A percentile compares a stretch with the other conserved stretches of the same genome.
Conservation (phyloP, 768 basidiomycete genomes). For the Russula griseocarnosa region DNA sequence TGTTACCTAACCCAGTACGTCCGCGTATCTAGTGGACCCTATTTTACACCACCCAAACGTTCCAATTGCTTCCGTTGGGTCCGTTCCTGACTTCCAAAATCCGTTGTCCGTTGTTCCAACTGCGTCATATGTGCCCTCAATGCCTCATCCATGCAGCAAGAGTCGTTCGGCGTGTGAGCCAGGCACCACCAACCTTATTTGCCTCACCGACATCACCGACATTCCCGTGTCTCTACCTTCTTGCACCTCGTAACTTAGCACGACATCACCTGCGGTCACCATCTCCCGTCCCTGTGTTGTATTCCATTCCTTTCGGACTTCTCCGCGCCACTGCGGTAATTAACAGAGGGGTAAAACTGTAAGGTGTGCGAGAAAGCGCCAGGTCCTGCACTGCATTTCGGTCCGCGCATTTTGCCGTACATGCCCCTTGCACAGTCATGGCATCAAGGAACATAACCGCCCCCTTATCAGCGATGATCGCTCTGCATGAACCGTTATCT, state of each 20-base stretch:
- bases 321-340: slow-evolving; percentile 2
- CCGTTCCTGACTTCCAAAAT: background rate
- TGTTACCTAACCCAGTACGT: background rate
- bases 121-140: slow-evolving; percentile 21
- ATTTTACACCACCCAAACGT: background rate
- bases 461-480: background rate
- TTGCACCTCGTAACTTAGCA: background rate
- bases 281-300: background rate
- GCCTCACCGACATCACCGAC: background rate
- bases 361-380: background rate
- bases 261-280: background rate
- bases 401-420: background rate
- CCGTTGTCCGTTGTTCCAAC: too few species aligned
- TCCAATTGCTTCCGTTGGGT: background rate
- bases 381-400: slow-evolving; percentile 12
- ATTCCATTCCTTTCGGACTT: background rate
- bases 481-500: background rate
- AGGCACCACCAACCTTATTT: slow-evolving; percentile 20
- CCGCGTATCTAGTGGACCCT: slow-evolving; percentile 9
- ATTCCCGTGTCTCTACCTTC: background rate
- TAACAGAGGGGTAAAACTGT: background rate
- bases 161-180: background rate
- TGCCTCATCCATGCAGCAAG: background rate
- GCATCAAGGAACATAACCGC: background rate
- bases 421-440: background rate